Percentiles rank a stretch among this genome's conserved stretches.
Conservation (phyloP, 2,329 filamentous ascomycete species). For the Colletotrichum sp. region DNA sequence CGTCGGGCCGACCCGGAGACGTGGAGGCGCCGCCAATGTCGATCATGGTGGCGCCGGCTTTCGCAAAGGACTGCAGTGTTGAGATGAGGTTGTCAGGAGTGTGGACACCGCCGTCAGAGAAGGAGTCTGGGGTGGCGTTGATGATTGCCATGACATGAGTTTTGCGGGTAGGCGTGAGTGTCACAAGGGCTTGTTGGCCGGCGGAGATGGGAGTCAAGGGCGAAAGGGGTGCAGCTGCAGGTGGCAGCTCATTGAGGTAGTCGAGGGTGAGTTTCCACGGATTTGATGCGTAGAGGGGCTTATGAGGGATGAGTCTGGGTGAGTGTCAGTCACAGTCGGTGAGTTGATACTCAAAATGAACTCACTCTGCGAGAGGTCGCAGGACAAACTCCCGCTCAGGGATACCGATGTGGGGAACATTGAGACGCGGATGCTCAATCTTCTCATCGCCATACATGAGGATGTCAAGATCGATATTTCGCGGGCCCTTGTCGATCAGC, state of each 20-base stretch:
- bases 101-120: constrained; percentile 85
- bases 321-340: not conserved
- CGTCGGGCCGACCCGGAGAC: constrained; percentile 73
- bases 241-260: constrained; percentile 64
- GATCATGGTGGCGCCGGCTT: constrained; percentile 78
- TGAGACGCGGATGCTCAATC: constrained; percentile 75
- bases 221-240: constrained; percentile 54
- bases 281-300: constrained; percentile 54
- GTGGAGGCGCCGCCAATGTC: constrained; percentile 96
- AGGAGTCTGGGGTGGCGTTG: constrained; percentile 95
- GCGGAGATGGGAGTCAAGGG: constrained; percentile 62
- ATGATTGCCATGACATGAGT: constrained; percentile 93
- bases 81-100: constrained; percentile 56
- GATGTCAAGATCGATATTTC: constrained; percentile 95
- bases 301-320: constrained; percentile 59
- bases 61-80: constrained; percentile 67
- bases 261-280: constrained; percentile 68
- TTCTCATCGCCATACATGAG: constrained; percentile 76
- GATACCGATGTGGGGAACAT: constrained; percentile 84
- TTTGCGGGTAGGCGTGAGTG: constrained; percentile 60
- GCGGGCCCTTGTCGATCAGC: constrained; percentile 88
- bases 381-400: constrained; percentile 93
- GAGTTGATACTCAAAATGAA: not conserved
- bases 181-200: constrained; percentile 54
- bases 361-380: constrained; percentile 80